Evolutionary conservation across 1,139 yeast species (phyloP).

Genomic region (Pichia terricola): DNA sequence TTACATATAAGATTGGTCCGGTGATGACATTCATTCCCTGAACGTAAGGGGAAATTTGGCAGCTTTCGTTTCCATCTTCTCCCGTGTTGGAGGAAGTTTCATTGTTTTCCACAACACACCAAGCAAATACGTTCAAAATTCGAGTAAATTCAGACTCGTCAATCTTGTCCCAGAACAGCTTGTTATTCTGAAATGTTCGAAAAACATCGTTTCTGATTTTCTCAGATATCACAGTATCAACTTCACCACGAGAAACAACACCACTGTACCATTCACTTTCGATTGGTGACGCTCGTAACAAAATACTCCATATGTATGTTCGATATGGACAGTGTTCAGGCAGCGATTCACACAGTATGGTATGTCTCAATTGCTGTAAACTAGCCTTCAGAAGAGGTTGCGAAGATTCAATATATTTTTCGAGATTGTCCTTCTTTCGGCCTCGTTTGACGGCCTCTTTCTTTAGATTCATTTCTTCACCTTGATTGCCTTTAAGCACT

Average conservation of each 20-base stretch:
- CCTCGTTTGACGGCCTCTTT: conserved; percentile 22
- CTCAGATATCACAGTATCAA: conserved; percentile 35
- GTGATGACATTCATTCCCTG: conserved; percentile 86
- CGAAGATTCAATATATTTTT: conserved; percentile 50
- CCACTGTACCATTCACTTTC: conserved; percentile 43
- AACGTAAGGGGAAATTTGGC: conserved; percentile 42
- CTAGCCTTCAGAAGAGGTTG: conserved; percentile 60
- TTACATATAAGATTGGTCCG: conserved; percentile 74
- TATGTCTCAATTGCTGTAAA: conserved; percentile 70
- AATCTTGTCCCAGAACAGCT: conserved; percentile 54
- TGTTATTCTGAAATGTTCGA: conserved; percentile 74
- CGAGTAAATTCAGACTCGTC: conserved; percentile 61
- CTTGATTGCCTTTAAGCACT: no score
- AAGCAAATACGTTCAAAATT: conserved; percentile 65
- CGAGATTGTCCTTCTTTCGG: conserved; percentile 55
- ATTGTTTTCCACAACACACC: conserved; percentile 25
- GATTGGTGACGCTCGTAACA: conserved; percentile 55
- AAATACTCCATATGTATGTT: conserved; percentile 72
- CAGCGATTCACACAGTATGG: conserved; percentile 73
- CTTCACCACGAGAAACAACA: conserved; percentile 49
- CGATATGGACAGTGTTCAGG: conserved; percentile 56
- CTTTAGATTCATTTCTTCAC: not conserved
- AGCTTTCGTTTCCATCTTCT: not conserved
- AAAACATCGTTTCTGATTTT: conserved; percentile 85
- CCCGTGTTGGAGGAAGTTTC: conserved; percentile 1